These are phyloP conservation scores for Leptodermis oblonga DNA, from an alignment of 257 asterid genomes.

Conservation along the genomic window DNA sequence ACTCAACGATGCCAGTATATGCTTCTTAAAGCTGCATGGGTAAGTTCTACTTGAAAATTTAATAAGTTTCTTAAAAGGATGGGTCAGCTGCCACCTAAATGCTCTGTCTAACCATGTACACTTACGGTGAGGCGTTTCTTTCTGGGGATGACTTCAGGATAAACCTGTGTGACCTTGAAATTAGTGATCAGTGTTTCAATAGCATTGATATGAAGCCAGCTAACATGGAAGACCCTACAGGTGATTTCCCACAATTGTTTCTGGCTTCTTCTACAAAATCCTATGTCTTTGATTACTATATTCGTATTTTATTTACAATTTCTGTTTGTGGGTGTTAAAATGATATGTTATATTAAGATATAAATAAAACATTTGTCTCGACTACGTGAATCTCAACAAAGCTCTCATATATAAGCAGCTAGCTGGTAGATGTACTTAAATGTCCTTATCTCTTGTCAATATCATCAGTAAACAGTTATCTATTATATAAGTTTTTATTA, in stretches of 20 bases:
- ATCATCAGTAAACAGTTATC: neutral
- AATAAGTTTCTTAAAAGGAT: neutral
- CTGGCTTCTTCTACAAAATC: neutral
- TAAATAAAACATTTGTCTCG: no score
- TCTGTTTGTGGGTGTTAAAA: neutral
- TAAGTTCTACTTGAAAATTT: neutral
- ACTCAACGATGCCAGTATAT: no score
- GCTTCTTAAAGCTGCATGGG: neutral
- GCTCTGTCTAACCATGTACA: conserved; percentile 23
- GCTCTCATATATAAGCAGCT: neutral
- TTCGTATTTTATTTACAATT: neutral
- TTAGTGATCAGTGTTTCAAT: conserved; percentile 67
- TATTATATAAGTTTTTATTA: neutral
- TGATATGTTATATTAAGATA: no score
- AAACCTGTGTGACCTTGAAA: conserved; percentile 76
- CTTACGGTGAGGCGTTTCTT: conserved; percentile 80
- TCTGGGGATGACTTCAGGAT: conserved; percentile 80
- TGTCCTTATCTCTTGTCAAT: neutral
- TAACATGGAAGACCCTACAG: conserved; percentile 73
- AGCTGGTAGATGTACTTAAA: neutral
- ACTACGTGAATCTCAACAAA: neutral
- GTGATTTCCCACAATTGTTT: conserved; percentile 24
- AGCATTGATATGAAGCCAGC: conserved; percentile 70
- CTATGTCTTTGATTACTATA: neutral
- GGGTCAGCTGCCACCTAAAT: neutral